Base-by-base conservation (phyloP, 2,329 filamentous ascomycete species). In the Botrytis sinoallii region DNA sequence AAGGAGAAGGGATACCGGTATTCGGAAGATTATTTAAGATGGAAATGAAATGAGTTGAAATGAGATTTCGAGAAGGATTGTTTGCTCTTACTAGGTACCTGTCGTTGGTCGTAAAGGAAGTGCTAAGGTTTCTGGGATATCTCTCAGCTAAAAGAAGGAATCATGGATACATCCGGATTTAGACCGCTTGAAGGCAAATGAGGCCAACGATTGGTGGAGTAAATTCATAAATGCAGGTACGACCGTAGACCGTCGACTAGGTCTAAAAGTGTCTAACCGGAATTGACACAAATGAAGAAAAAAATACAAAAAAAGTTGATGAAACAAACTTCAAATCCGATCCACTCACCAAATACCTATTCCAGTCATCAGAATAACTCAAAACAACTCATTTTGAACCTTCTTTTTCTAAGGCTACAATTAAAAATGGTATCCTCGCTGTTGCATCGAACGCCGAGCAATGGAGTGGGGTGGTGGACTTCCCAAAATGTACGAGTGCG, bases 141-240 rank as follows among this genome's bases (percentile, higher is more conserved):
- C n/a, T 18, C 52, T 38, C 38, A 55, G 29, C 35, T 55, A 55
- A n/a, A 25, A 55, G 46, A 67, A 48, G 44, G 29, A 68, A 57
- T 68, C 57, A 68, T 68, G 65, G 67, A 70, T 61, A 60, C 14
- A 29, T 69, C 35, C 48, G 20, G 44, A 69, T 44, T 69, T 70
- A 70, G 67, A 60, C 29, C 18, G 22, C 35, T 35, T 32, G 9
- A 22, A 44, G 35, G 18, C 35, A 32, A 16, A 29, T 29, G 2
- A 42, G 48, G 38, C 55, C 46, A 57, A 57, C 38, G 14, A 71
- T 71, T 71, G 70, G 70, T 71, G 70, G 70, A 71, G 60, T 57
- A 71, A 71, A 71, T 71, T 61, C 60, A 71, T 38, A 57, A 57
- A 71, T 71, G 70, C 70, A 71, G 70, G 70, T 71, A 71, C 70